A percentile compares a stretch with the other conserved stretches of the same genome.
phyloP scores from a whole-genome alignment of 306 rosid genomes.

The barrel medic (Medicago truncatula) region DNA sequence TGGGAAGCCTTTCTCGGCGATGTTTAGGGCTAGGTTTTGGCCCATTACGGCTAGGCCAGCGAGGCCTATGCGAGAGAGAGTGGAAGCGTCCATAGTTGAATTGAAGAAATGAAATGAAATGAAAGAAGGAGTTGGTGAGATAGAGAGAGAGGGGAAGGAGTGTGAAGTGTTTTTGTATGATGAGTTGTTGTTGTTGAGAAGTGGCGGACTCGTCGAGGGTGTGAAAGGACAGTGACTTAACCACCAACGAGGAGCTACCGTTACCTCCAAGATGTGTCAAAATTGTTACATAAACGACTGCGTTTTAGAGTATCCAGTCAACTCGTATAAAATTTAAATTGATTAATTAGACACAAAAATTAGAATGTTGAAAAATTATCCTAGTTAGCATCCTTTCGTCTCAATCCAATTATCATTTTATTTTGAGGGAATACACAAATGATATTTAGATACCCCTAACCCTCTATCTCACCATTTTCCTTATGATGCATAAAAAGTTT shows the following conservation, averaged over 20 bases:
- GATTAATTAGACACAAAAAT: no score
- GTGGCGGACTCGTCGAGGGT: slow-evolving; percentile 92
- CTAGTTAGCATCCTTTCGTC: no score
- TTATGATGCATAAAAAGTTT: no score
- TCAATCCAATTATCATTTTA: no score
- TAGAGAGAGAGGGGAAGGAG: not conserved
- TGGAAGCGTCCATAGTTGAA: slow-evolving; percentile 61
- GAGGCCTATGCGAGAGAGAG: slow-evolving; percentile 85
- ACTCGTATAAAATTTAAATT: no score
- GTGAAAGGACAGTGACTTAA: slow-evolving; percentile 61
- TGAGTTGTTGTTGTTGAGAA: slow-evolving; percentile 8
- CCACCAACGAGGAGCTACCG: slow-evolving; percentile 49
- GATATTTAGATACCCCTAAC: no score
- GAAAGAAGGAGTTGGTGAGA: not conserved
- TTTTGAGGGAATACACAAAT: no score
- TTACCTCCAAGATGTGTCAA: slow-evolving; percentile 36
- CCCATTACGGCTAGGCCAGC: slow-evolving; percentile 99
- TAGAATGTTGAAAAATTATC: no score
- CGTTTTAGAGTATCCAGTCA: slow-evolving; percentile 3
- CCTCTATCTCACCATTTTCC: no score
- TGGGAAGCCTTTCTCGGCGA: slow-evolving; percentile 94
- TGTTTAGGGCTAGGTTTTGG: slow-evolving; percentile 94
- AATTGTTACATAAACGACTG: slow-evolving; percentile 27
- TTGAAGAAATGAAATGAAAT: not conserved
- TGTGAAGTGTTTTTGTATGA: not conserved